A percentile compares a stretch with the other conserved stretches of the same genome.
Evolutionary conservation across 2,329 filamentous ascomycete genomes (phyloP).

Genomic region (Colletotrichum sp.): DNA sequence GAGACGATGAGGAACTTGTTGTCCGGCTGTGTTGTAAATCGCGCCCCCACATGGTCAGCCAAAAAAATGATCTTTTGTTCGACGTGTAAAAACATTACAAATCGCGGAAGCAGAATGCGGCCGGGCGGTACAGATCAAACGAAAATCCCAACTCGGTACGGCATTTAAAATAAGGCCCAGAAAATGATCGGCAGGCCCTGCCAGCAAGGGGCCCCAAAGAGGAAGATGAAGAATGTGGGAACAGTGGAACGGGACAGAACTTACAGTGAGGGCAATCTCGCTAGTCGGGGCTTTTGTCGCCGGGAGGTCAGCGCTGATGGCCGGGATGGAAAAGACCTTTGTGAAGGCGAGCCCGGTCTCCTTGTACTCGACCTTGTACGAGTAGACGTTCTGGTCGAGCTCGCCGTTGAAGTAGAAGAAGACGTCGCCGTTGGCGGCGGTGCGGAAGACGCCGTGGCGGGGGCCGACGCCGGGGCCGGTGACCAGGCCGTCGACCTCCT

Average conservation of each 20-base stretch:
- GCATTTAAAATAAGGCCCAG: background rate
- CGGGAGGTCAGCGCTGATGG: conserved; percentile 17
- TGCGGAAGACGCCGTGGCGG: conserved; percentile 25
- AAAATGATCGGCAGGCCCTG: background rate
- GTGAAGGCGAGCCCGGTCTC: conserved; percentile 23
- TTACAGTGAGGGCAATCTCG: conserved; percentile 25
- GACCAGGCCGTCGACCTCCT: conserved; percentile 18
- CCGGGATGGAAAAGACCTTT: conserved; percentile 23
- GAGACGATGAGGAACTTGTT: conserved; percentile 18
- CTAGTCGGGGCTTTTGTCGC: conserved; percentile 22
- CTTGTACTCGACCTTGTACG: conserved; percentile 24
- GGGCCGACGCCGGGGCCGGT: conserved; percentile 22
- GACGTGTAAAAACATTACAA: background rate
- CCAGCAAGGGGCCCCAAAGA: background rate
- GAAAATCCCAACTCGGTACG: background rate
- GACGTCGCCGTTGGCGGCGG: conserved; percentile 15
- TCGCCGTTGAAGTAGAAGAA: conserved; percentile 27
- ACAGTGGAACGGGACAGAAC: background rate
- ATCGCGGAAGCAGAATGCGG: background rate
- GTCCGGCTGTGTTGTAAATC: background rate
- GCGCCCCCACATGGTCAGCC: background rate
- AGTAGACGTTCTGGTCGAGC: conserved; percentile 25
- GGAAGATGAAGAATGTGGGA: background rate
- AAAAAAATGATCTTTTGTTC: background rate
- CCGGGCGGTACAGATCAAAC: background rate